A percentile compares a stretch with the other conserved stretches of the same genome.
Evolutionary conservation across 345 rosid species (phyloP).

Genomic region (Geranium rotundifolium): DNA sequence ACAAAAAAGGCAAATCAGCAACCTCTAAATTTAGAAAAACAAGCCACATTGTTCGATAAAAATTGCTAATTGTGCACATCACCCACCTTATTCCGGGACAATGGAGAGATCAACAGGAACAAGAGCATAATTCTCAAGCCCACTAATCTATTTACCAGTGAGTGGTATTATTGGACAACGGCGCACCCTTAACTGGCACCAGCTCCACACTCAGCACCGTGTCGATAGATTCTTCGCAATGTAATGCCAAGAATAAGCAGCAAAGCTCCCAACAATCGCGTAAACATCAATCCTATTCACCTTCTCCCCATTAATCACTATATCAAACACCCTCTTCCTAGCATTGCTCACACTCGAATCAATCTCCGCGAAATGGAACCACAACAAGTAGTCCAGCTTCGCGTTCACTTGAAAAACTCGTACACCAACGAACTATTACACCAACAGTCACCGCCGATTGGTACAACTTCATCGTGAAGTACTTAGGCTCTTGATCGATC

Average conservation of each 20-base stretch:
- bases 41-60: too few species aligned
- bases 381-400: slow-evolving; percentile 73
- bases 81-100: slow-evolving; percentile 71
- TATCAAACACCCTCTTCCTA: slow-evolving; percentile 68
- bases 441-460: slow-evolving; percentile 56
- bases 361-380: slow-evolving; percentile 95
- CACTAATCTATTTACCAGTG: too few species aligned
- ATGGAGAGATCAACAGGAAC: slow-evolving; percentile 76
- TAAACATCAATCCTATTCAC: slow-evolving; percentile 65
- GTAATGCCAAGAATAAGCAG: slow-evolving; percentile 44
- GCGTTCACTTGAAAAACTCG: slow-evolving; percentile 70
- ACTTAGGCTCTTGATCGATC: slow-evolving; percentile 55
- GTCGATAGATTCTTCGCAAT: slow-evolving; percentile 53
- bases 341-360: slow-evolving; percentile 51
- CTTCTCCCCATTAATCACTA: slow-evolving; percentile 50
- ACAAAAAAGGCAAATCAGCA: too few species aligned
- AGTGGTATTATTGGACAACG: too few species aligned
- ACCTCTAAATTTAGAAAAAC: too few species aligned
- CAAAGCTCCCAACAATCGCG: slow-evolving; percentile 50
- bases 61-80: too few species aligned
- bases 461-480: slow-evolving; percentile 83
- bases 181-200: slow-evolving; percentile 47
- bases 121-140: too few species aligned
- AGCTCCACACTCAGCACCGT: slow-evolving; percentile 45
- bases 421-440: slow-evolving; percentile 37